These are phyloP conservation scores for Claviceps capensis DNA, from an alignment of 2,329 filamentous ascomycete genomes.

Conservation along the genomic window DNA sequence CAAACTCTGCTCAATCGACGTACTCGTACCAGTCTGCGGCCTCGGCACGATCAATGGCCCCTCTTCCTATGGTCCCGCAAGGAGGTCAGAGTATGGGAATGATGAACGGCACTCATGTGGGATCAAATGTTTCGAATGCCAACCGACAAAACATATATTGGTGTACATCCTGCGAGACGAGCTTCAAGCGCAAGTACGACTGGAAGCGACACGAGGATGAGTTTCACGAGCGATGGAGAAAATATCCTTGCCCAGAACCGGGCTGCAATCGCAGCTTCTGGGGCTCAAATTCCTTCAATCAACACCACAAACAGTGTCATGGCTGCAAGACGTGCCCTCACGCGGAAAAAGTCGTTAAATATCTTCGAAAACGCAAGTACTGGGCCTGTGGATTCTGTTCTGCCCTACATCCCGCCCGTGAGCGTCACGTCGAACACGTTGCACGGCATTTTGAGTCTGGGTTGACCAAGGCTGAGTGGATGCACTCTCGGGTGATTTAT, in stretches of 20 bases:
- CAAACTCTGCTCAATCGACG: slow-evolving; percentile 24
- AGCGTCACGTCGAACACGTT: slow-evolving; percentile 55
- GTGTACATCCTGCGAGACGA: slow-evolving; percentile 48
- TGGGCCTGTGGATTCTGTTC: slow-evolving; percentile 59
- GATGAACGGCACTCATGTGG: slow-evolving; percentile 19
- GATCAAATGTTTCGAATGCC: slow-evolving; percentile 15
- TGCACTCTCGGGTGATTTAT: slow-evolving; percentile 55
- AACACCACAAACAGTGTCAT: slow-evolving; percentile 53
- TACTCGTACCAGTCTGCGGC: slow-evolving; percentile 26
- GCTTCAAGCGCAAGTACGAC: slow-evolving; percentile 54
- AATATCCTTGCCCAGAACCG: slow-evolving; percentile 50
- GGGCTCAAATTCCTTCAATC: slow-evolving; percentile 54
- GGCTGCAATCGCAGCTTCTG: slow-evolving; percentile 54
- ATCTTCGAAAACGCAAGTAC: slow-evolving; percentile 49
- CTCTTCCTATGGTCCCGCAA: slow-evolving; percentile 22
- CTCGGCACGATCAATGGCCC: slow-evolving; percentile 21
- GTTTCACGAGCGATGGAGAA: slow-evolving; percentile 54
- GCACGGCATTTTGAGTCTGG: slow-evolving; percentile 52
- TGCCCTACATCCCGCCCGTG: slow-evolving; percentile 46
- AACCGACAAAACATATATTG: slow-evolving; percentile 36
- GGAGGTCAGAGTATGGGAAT: slow-evolving; percentile 14
- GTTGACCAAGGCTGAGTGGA: slow-evolving; percentile 51
- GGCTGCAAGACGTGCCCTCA: slow-evolving; percentile 52
- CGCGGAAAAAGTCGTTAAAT: slow-evolving; percentile 48
- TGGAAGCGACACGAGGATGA: slow-evolving; percentile 59